A percentile compares a stretch with the other conserved stretches of the same genome.
Conservation (phyloP, 2,329 filamentous ascomycete genomes). For the Colletotrichum caudatum region DNA sequence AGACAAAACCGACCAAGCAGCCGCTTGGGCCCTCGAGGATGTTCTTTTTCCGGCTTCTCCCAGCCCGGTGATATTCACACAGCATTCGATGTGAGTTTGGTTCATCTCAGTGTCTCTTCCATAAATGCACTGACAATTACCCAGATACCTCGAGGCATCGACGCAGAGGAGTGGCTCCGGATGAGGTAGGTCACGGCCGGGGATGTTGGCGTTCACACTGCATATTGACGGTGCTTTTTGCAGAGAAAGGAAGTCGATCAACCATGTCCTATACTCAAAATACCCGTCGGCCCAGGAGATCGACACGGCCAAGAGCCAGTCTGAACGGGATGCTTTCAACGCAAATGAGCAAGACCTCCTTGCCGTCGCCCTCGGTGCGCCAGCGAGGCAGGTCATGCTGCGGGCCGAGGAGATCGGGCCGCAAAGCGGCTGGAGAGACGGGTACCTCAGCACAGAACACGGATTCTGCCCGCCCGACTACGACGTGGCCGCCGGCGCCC, state of each 20-base stretch:
- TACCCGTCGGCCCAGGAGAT: constrained; percentile 56
- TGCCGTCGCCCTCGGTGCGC: constrained; percentile 64
- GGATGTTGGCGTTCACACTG: constrained; percentile 2
- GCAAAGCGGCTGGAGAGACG: constrained; percentile 64
- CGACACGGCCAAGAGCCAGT: constrained; percentile 52
- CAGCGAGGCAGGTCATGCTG: constrained; percentile 65
- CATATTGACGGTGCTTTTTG: constrained; percentile 10
- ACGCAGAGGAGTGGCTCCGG: constrained; percentile 60
- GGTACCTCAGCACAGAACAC: constrained; percentile 63
- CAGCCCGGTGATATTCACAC: constrained; percentile 48
- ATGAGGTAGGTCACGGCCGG: constrained; percentile 50
- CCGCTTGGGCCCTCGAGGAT: constrained; percentile 49
- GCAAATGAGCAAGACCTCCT: constrained; percentile 62
- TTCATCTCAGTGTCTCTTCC: not conserved
- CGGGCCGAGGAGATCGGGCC: constrained; percentile 64
- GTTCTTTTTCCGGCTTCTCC: constrained; percentile 49
- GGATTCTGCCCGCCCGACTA: constrained; percentile 65
- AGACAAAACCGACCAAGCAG: constrained; percentile 35
- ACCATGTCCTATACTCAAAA: constrained; percentile 60
- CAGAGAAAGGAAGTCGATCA: constrained; percentile 60
- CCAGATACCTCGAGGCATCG: constrained; percentile 59
- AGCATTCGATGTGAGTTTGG: constrained; percentile 52
- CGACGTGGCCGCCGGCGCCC: constrained; percentile 60
- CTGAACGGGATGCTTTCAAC: constrained; percentile 60
- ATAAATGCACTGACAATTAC: constrained; percentile 5